A percentile compares a stretch with the other conserved stretches of the same genome.
Conservation (phyloP, 2,329 filamentous ascomycete species). For the Penicillium sp. region DNA sequence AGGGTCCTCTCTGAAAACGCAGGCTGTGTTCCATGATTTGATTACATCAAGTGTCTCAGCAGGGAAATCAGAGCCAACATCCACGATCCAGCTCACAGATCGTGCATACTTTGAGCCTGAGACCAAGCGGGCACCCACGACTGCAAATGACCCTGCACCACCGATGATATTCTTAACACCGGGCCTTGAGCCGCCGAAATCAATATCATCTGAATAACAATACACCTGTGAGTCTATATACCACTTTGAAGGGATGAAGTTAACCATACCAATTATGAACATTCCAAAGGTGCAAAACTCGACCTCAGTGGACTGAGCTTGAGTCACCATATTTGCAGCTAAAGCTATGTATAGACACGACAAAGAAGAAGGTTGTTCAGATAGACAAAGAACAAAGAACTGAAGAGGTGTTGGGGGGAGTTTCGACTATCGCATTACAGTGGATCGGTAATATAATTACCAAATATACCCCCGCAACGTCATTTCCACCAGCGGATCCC, state of each 20-base stretch:
- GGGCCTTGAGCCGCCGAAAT: conserved; percentile 69
- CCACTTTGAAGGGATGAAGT: conserved; percentile 1
- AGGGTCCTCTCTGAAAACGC: conserved; percentile 64
- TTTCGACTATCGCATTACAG: conserved; percentile 9
- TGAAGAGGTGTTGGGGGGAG: neutral
- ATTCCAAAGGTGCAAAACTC: conserved; percentile 62
- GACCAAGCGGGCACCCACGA: conserved; percentile 83
- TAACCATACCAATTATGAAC: conserved; percentile 59
- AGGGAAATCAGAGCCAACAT: conserved; percentile 86
- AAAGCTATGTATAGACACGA: conserved; percentile 10
- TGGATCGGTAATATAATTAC: conserved; percentile 21
- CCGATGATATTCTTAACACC: conserved; percentile 76
- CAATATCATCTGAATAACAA: conserved; percentile 73
- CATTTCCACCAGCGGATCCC: conserved; percentile 1
- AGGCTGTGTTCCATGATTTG: conserved; percentile 71
- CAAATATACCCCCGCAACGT: conserved; percentile 11
- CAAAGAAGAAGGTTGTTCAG: neutral
- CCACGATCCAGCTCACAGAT: conserved; percentile 84
- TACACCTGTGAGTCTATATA: conserved; percentile 11
- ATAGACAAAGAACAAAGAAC: neutral
- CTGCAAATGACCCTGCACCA: conserved; percentile 82
- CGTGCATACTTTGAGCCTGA: conserved; percentile 66
- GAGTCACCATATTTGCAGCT: conserved; percentile 6
- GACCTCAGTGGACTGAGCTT: conserved; percentile 28
- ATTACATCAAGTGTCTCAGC: conserved; percentile 61